These are phyloP conservation scores for Elsinoe batatas DNA, from an alignment of 2,329 filamentous ascomycete genomes.

Conservation along the genomic window DNA sequence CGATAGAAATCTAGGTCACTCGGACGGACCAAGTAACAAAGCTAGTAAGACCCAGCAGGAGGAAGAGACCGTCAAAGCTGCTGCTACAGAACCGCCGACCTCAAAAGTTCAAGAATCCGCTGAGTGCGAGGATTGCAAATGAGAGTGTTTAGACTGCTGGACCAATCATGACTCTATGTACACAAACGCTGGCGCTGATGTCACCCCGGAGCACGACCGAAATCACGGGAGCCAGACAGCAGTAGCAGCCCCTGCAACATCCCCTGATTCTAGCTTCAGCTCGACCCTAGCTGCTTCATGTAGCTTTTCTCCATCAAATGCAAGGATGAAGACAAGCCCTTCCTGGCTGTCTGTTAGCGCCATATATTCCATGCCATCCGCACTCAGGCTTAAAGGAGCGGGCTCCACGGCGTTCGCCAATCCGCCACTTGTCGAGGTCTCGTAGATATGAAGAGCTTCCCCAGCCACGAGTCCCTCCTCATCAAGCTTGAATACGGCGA, in stretches of 20 bases:
- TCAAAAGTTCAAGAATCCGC: not conserved
- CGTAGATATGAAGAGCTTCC: slow-evolving; percentile 24
- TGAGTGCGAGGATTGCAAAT: slow-evolving; percentile 19
- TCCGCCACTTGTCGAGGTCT: slow-evolving; percentile 28
- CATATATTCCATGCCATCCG: slow-evolving; percentile 22
- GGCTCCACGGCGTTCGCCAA: slow-evolving; percentile 29
- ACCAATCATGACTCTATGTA: not conserved
- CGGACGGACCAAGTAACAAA: slow-evolving; percentile 31
- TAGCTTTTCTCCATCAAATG: slow-evolving; percentile 25
- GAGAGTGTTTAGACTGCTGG: not conserved
- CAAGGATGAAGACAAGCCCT: slow-evolving; percentile 25
- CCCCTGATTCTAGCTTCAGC: slow-evolving; percentile 24
- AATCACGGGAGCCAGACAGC: slow-evolving; percentile 25
- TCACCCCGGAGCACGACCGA: no score
- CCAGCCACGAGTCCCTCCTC: slow-evolving; percentile 22
- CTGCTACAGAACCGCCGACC: not conserved
- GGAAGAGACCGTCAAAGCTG: not conserved
- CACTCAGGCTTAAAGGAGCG: slow-evolving; percentile 19
- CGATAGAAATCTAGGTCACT: slow-evolving; percentile 65
- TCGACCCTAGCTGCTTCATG: slow-evolving; percentile 23
- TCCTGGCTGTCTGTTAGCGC: slow-evolving; percentile 29
- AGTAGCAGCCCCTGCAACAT: slow-evolving; percentile 25
- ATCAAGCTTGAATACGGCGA: slow-evolving; percentile 8
- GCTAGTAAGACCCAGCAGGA: slow-evolving; percentile 3
- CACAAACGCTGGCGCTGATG: no score